Base-by-base conservation (phyloP, 1,284 basidiomycete genomes). In the Cutaneotrichosporon cutaneum region DNA sequence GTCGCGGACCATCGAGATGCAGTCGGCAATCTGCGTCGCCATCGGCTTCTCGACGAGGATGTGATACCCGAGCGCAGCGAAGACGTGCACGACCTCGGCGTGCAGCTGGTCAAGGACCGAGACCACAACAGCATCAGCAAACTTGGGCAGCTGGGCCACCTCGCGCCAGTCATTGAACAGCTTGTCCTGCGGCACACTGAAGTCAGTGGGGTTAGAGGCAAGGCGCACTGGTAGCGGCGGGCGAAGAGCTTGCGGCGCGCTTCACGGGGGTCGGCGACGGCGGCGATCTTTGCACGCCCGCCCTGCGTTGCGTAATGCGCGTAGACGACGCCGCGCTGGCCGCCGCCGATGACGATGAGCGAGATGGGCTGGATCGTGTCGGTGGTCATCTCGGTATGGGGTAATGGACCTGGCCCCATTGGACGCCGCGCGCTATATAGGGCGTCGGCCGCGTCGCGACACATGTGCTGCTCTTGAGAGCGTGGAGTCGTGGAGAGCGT, bases 31-130 rank as follows among this genome's bases (percentile, higher is more conserved):
- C 58, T 75, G 84, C 2, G 89, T 92, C 1, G 90, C 89, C 88
- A 94, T 90, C 0, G 90, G 91, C 75, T 93, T 94, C 82, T 94
- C 90, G 74, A 90, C 92, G 30, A 94, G 82, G 60, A 94, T 89
- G 72, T 92, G 86, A 73, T 92, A 93, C 1, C 90, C 90, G 71
- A 90, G 88, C 58, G 82, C 83, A 1, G 87, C 86, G 76, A 92
- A 92, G 0, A 87, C 88, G 8, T 84, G 71, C 0, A 87, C 85
- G 13, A 90, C 86, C 65, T 88, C 86, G 35, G 84, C 81, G 72
- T 93, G 90, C 83, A 90, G 83, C 48, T 84, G 79, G 71, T 93
- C 90, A 26, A 77, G 57, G 0, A 91, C 88, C 3, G 88, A 82
- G 64, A 94, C 83, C 58, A 92, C 72, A 14, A 92, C 85, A 0